Base-by-base conservation (phyloP, 1,284 basidiomycete species). In the Vanrija pseudolonga region DNA sequence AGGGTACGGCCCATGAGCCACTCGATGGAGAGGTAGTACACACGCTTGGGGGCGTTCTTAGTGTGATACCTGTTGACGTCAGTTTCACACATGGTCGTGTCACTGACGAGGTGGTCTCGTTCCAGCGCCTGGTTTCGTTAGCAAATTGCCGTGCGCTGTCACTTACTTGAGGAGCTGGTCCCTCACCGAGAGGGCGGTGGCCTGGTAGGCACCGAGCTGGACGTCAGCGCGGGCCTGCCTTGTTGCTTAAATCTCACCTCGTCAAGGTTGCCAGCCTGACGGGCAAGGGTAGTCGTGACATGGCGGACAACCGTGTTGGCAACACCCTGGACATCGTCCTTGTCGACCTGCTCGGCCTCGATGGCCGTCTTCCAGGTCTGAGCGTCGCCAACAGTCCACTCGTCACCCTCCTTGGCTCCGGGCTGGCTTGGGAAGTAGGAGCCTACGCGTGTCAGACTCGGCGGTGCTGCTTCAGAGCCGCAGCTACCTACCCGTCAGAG, bases 251-350 rank as follows among this genome's bases (percentile, higher is more conserved):
- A 59, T 89, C 85, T 48, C n/a, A 88, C 78, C 62, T 87, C 80
- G 73, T 92, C 90, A 50, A 94, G 78, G 71, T 91, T 95, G 80
- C 87, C 87, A 1, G 90, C 84, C 71, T 91, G 89, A 52, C 90
- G 85, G 9, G 90, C 90, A 50, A 96, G 81, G 12, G 89, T 88
- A 0, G 90, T 90, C 65, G 90, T 88, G 47, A 92, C 69, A 70
- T 93, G 89, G 65, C 85, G 83, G 38, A 93, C 88, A 64, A 94
- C 81, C n/a, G 84, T 69, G 54, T 83, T 86, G 20, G 88, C 86
- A 68, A 92, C 85, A n/a, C 80, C 78, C 24, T 80, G 77, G 9
- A 84, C 80, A 52, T 71, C 66, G 7, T 71, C 66, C 45, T 61
- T 56, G 46, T 68, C 68, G 40, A 71, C 62, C 7, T 63, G 57